Evolutionary conservation across 1,284 basidiomycete species (phyloP).

Genomic region (Crucibulum parvulum): DNA sequence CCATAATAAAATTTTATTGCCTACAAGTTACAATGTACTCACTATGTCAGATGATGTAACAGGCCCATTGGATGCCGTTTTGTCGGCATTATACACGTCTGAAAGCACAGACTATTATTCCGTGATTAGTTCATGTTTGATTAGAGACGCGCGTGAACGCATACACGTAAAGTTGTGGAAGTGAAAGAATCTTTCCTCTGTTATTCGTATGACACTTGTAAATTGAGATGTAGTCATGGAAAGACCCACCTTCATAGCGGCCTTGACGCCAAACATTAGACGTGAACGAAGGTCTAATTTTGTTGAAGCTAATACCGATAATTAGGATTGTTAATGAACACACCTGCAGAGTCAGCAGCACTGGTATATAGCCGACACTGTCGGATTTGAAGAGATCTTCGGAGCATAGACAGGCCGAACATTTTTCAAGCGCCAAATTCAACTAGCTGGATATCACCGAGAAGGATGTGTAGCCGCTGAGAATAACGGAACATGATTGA

Average conservation of each 20-base stretch:
- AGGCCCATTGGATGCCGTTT: conserved; percentile 47
- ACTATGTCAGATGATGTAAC: conserved; percentile 53
- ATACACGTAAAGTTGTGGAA: conserved; percentile 67
- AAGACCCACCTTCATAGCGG: conserved; percentile 65
- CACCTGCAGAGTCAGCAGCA: conserved; percentile 4
- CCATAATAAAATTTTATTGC: neutral
- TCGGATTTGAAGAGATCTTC: neutral
- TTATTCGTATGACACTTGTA: neutral
- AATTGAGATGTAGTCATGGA: neutral
- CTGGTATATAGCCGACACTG: conserved; percentile 10
- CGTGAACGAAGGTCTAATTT: conserved; percentile 51
- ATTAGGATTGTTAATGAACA: neutral
- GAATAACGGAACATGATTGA: too few relatives aligned
- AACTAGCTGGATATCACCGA: too few relatives aligned
- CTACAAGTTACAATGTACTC: conserved; percentile 8
- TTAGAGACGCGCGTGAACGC: conserved; percentile 15
- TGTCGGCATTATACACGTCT: conserved; percentile 74
- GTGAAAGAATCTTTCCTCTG: conserved; percentile 61
- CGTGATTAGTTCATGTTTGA: neutral
- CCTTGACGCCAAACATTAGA: conserved; percentile 54
- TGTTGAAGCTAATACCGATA: neutral
- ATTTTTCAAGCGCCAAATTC: neutral
- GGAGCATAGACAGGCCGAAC: neutral
- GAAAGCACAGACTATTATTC: conserved; percentile 65
- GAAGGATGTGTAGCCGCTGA: too few relatives aligned